These are phyloP conservation scores for Yamadazyma diddensiae DNA, from an alignment of 1,139 yeast genomes.

Conservation along the genomic window DNA sequence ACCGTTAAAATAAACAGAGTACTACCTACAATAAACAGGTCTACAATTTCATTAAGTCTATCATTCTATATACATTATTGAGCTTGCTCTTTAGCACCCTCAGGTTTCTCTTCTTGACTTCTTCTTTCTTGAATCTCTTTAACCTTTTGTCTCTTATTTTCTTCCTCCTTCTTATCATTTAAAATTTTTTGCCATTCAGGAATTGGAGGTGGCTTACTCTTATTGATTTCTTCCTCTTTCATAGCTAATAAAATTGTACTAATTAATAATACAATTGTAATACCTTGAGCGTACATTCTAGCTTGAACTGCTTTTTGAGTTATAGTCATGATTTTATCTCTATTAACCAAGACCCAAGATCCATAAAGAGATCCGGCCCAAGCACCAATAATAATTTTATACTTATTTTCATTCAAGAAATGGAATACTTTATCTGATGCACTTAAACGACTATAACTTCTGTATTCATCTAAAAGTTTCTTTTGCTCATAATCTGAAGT, in stretches of 20 bases:
- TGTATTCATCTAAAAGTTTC: constrained; percentile 44
- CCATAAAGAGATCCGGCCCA: constrained; percentile 91
- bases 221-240: constrained; percentile 55
- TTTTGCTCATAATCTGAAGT: constrained; percentile 28
- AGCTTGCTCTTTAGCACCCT: too few relatives aligned
- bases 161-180: constrained; percentile 25
- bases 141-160: constrained; percentile 12
- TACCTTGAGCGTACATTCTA: constrained; percentile 89
- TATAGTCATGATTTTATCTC: constrained; percentile 71
- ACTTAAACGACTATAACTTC: constrained; percentile 50
- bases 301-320: constrained; percentile 91
- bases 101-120: constrained; percentile 3
- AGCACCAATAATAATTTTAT: constrained; percentile 69
- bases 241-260: constrained; percentile 62
- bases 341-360: constrained; percentile 73
- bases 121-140: constrained; percentile 7
- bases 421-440: constrained; percentile 44
- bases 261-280: constrained; percentile 62
- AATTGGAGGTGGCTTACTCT: constrained; percentile 32
- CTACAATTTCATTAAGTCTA: too few relatives aligned
- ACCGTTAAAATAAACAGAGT: too few relatives aligned
- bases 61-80: too few relatives aligned
- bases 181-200: constrained; percentile 40
- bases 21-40: too few relatives aligned
- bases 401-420: constrained; percentile 57